Base-by-base conservation (phyloP, 768 basidiomycete genomes). In the Lactarius hengduanensis region DNA sequence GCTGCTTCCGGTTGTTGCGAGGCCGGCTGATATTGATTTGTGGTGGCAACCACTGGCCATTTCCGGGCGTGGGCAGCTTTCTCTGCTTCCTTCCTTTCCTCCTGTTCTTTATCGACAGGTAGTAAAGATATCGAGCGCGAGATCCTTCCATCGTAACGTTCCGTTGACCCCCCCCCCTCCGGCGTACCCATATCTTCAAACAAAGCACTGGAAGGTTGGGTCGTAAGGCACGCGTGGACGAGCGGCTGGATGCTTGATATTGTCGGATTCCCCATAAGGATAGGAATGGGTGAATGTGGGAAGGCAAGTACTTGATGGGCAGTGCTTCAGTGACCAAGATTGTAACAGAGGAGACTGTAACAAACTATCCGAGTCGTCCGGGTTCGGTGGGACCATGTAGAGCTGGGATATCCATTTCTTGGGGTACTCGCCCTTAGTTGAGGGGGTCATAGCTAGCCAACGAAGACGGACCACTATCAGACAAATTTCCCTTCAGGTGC, bases 261-360 rank as follows among this genome's bases (percentile, higher is more conserved):
- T 56, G 87, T 88, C 20, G 92, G 92, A 77, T 94, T 92, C 3
- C n/a, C 92, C 92, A 72, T 93, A 94, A 10, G 92, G 92, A 78
- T 94, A 94, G 26, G 92, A n/a, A 94, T 0, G 92, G 91, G 66
- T 94, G 92, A 0, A 92, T 86, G 75, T 92, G 89, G 5, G 92
- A 93, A 16, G 92, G 92, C 13, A 94, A n/a, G 76, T 64, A 88
- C 92, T 91, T 69, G 30, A 57, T 32, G 26, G 66, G 38, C 55
- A 26, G n/a, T 15, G 30, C 32, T 34, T 62, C 50, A 69, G 58
- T 63, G 34, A 65, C 67, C 43, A 57, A 41, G 50, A n/a, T 50
- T 6, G 45, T 18, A 59, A 38, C 57, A 71, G 56, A 45, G 15
- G 63, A 40, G 63, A 56, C 20, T 54, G 41, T 55, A n/a, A 78